Evolutionary conservation across 176 grass and related monocot genomes (phyloP).

Genomic region (Elymus sibiricus): DNA sequence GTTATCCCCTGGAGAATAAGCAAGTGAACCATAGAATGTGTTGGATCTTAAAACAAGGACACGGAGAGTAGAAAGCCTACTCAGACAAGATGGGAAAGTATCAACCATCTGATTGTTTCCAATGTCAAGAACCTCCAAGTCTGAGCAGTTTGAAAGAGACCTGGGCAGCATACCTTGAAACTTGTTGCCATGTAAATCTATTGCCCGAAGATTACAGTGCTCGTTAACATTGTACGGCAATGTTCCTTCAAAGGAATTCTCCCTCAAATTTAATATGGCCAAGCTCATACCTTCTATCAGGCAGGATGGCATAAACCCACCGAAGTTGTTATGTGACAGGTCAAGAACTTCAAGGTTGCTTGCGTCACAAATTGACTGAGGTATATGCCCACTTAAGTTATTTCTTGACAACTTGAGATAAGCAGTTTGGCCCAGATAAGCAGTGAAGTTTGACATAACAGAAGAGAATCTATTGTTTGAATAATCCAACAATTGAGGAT

Average conservation of each 20-base stretch:
- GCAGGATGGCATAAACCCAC: neutral
- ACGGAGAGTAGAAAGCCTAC: neutral
- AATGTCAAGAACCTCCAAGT: constrained; percentile 29
- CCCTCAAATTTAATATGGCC: neutral
- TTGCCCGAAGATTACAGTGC: neutral
- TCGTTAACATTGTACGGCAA: neutral
- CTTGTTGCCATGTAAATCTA: constrained; percentile 16
- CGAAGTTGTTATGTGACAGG: constrained; percentile 20
- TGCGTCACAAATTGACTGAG: neutral
- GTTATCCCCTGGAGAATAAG: neutral
- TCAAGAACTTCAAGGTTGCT: neutral
- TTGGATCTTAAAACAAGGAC: constrained; percentile 41
- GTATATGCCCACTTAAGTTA: neutral
- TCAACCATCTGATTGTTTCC: constrained; percentile 19
- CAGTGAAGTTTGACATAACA: neutral
- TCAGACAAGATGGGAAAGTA: constrained; percentile 24
- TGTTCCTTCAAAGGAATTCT: neutral
- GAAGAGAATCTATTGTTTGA: neutral
- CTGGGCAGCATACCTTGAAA: neutral
- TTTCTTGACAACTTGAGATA: neutral
- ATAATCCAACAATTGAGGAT: neutral
- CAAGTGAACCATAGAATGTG: constrained; percentile 14
- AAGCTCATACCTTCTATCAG: neutral
- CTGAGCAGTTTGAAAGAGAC: neutral
- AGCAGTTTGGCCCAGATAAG: neutral